Evolutionary conservation across 2,329 filamentous ascomycete species (phyloP), one percentile per base, ranked within the genome.

Genomic region (Fusarium setosum): DNA sequence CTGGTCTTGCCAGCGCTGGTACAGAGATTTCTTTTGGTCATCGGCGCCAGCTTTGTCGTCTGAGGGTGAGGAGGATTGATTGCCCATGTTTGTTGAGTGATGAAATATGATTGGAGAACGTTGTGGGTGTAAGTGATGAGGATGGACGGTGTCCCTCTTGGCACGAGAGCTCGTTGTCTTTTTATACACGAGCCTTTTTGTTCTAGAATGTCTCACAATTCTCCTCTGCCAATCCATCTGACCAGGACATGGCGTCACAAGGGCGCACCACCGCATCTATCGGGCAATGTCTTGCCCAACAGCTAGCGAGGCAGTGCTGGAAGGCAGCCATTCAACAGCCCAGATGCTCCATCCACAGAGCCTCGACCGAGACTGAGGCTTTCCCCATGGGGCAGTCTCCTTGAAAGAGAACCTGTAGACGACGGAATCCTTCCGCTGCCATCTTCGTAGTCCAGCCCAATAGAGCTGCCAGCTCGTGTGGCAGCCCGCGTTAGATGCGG

Each of bases 1-100:
- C 38, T 72, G 70, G 42, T 74, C 73, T 49, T 75, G 72, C 57
- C 68, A 73, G 54, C 74, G 72, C 31, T 72, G 68, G 66, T 76
- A 79, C 26, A 78, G 61, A 8, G 73, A 74, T 52, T 71, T 73
- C 21, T 77, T 73, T 15, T 64, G 40, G 20, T 15, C 13, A 7
- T 47, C 32, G 17, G 35, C 42, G 10, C 31, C 47, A 24, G 47
- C 34, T 20, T 45, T 34, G 32, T 61, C 34, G 40, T 65, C 60
- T 24, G 35, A 9, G 13, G 45, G 41, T 17, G 40, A 20, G 7
- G 61, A 64, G 2, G 59, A 44, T 44, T 59, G 51, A 15, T 65
- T 63, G 24, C 60, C 64, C 48, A 56, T 68, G 13, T 4, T 63
- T 35, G 17, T 15, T 23, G 24, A n/a, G n/a, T n/a, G n/a, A n/a